Evolutionary conservation across 192 early-diverging fungal species (phyloP), one percentile per base, ranked within the genome.

Genomic region (Linnemannia schmuckeri): DNA sequence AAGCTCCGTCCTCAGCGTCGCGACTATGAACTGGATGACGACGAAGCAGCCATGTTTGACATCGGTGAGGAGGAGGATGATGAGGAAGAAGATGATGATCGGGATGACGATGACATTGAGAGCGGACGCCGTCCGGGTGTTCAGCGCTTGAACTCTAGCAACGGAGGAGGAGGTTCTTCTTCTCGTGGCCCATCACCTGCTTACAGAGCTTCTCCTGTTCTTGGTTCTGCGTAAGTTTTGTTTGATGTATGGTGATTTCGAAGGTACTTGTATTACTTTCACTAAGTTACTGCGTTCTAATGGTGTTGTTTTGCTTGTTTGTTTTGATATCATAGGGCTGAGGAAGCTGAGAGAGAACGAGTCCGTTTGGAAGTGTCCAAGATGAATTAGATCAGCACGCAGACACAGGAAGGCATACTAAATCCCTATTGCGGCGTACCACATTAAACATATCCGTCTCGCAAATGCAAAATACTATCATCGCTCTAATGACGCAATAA

Each of bases 61-160:
- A 88, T 95, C 27, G 94, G 93, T 17, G 92, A 93, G 41, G 94
- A 95, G 41, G 90, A 93, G 10, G 91, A 90, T 20, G 94, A 95
- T 30, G 94, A 93, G 61, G 90, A 93, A 20, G 83, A 87, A 15
- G 88, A 91, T 33, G 87, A 88, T 33, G 87, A 88, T 37, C 80
- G 88, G 75, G 88, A 78, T 20, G 78, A 55, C 40, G 81, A 83
- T 57, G 77, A 88, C n/a, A 46, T 89, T 75, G 86, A 90, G 81
- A 72, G 52, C 15, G 66, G 73, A 49, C 22, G 68, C 27, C 69
- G 75, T n/a, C 78, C 78, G 37, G 22, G 24, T 37, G 3, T 44
- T 66, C 74, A 68, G 8, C 55, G 79, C 6, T 70, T 70, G 68
- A 79, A 74, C 37, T 80, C 77, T 10, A 46, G 40, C 38, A 69